Base-by-base conservation (phyloP, 2,329 filamentous ascomycete genomes). In the Graphilbum sp. region DNA sequence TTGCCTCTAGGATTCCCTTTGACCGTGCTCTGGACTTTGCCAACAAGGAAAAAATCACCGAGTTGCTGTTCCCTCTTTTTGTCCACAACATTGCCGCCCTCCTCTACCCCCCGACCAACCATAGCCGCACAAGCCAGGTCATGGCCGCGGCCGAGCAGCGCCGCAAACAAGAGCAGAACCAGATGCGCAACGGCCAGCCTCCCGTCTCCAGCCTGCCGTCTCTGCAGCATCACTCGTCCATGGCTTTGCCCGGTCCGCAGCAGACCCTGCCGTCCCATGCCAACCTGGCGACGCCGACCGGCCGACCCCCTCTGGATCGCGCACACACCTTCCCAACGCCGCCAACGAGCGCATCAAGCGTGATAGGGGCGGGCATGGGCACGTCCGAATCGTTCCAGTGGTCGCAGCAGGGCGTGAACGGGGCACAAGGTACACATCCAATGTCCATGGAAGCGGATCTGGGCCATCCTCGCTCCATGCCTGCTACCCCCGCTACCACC, bases 21-120 rank as follows among this genome's bases (percentile, higher is more conserved):
- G 90, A 96, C 50, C 79, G 90, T 47, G 90, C 90, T n/a, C 64
- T 98, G 38, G 90, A 96, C 51, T 96, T 98, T 55, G 90, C 90
- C 47, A 98, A 98, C 65, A 96, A 95, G 69, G 90, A 98, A 60
- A 96, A 96, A 63, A 98, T 96, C 46, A 96, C 90, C 0, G 88
- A 96, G 60, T 65, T 87, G 35, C 64, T 96, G 39, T 98, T 96
- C 57, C 90, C 90, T 37, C 67, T 98, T 35, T 98, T 98, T 56
- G 90, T 96, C 30, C 87, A 96, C 60, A 93, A 96, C 60, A 96
- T 96, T 54, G 85, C 85, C 43, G 81, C 85, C 41, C 67, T 96
- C 46, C 71, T 96, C 36, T 96, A 95, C 58, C 88, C 96, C 55
- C 88, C 90, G 0, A 79, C 82, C 31, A 95, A 95, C 55, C 80